Percentiles rank a stretch among this genome's conserved stretches.
These are phyloP conservation scores for Camellia granthamiana DNA, from an alignment of 148 eudicot genomes.

Conservation along the genomic window DNA sequence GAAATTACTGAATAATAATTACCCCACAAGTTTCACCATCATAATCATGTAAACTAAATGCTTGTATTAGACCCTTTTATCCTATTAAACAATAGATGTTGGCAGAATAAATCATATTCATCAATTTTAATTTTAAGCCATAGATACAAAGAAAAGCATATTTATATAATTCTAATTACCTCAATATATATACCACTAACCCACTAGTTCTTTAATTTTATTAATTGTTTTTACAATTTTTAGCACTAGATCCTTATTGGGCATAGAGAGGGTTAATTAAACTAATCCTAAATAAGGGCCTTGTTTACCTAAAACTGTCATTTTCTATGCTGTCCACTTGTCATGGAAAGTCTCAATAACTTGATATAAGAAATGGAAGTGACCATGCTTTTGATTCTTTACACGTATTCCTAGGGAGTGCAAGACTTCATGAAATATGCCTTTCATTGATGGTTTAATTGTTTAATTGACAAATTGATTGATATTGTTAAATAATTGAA, in stretches of 20 bases:
- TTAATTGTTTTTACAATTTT: background rate
- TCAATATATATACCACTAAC: background rate
- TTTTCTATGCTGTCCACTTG: background rate
- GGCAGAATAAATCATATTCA: background rate
- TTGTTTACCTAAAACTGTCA: conserved; percentile 24
- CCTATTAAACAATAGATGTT: background rate
- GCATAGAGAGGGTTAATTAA: conserved; percentile 18
- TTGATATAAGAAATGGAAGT: background rate
- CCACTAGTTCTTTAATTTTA: conserved; percentile 12
- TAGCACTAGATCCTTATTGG: conserved; percentile 18
- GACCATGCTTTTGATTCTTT: too few relatives aligned
- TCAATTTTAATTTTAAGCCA: conserved; percentile 6
- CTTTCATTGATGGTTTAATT: too few relatives aligned
- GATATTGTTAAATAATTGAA: too few relatives aligned
- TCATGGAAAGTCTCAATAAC: background rate
- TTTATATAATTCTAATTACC: too few relatives aligned
- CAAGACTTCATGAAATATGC: too few relatives aligned
- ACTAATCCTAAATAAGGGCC: conserved; percentile 17
- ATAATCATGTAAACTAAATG: too few relatives aligned
- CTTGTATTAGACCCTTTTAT: too few relatives aligned
- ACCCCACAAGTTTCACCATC: too few relatives aligned
- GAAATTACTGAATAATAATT: too few relatives aligned
- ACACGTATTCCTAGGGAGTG: background rate
- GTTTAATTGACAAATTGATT: too few relatives aligned
- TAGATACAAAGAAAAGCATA: background rate